Base-by-base conservation (phyloP, 805 yeast species). In the Zygotorulaspora danielsina region DNA sequence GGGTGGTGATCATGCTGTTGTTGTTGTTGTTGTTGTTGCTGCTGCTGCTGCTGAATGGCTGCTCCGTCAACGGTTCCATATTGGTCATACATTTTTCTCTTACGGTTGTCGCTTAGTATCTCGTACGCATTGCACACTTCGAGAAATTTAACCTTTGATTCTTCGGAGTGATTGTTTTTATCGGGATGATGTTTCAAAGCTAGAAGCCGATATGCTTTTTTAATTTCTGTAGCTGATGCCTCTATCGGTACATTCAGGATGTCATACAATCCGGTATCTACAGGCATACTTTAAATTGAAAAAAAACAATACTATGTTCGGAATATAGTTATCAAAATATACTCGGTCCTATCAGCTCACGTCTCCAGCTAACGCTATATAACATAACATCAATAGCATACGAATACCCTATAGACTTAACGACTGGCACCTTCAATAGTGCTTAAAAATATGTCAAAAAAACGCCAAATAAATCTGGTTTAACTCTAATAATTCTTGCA, bases 101-200 rank as follows among this genome's bases (percentile, higher is more conserved):
- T 65, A 2, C 59, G 57, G 1, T 59, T 55, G 54, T 80, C 77
- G 25, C 70, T 65, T 22, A 84, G 63, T 5, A 76, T 66, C 46
- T 81, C 82, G 57, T 84, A 84, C 0, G 90, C 89, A 33, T 71
- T 69, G 2, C 81, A 75, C 28, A 82, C 69, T 38, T 72, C 75
- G 61, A 79, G 79, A 63, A 82, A 84, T 44, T 61, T 65, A 42
- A 69, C 71, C 3, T 77, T 75, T 26, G 74, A 66, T 19, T 64
- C 70, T 5, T 73, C 74, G 12, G 74, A 61, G 45, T 69, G 73
- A 41, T 67, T 66, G 15, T 76, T 75, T 50, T 76, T 75, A 54
- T 81, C 89, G 1, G 89, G 89, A 54, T 81, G 89, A 53, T 70
- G 75, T 50, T 66, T 66, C 34, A 75, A 53, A 2, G 79, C 78